Evolutionary conservation across 495 filamentous ascomycete species (phyloP), one percentile per base, ranked within the genome.

Genomic region (Tuber indicum): DNA sequence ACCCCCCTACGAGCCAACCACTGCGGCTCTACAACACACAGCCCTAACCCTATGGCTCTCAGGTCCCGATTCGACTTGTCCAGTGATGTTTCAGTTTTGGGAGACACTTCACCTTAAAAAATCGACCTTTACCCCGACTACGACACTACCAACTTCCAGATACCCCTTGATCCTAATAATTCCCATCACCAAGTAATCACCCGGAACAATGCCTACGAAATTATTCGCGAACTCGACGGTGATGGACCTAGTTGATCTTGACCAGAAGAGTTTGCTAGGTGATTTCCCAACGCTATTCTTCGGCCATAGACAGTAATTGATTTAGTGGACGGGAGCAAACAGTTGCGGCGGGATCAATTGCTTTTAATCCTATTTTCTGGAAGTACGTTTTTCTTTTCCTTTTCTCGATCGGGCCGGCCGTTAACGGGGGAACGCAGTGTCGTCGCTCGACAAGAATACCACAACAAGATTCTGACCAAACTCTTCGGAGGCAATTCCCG

Each of bases 401-500:
- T 32, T 58, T 32, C 36, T 71, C 74, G 26, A 66, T 66, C 3
- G 36, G 58, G 26, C 58, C 58, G n/a, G 26, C 58, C 5, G 58
- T 36, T 66, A 36, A 66, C 32, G n/a, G n/a, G 9, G 26, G 32
- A 36, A 66, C 26, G 17, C 69, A 74, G 70, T 70, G 58, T 73
- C 32, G 73, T 66, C n/a, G 10, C 8, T 32, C 74, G 46, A 72
- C 73, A 74, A 96, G 96, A 99, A 86, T 97, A 99, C 86, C 92
- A 91, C 86, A 93, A 91, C 84, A 92, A 93, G 85, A 88, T 91
- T 84, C 88, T 99, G 70, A 97, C 95, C 79, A 91, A 91, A 84
- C 89, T 94, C 78, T 97, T 97, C 83, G 88, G 91, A 70, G 92
- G 93, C 78, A 93, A 91, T 82, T 88, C 91, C 45, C 91, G 92